phyloP scores from a whole-genome alignment of 177 flowering plant species.

The Telopea speciosissima region DNA sequence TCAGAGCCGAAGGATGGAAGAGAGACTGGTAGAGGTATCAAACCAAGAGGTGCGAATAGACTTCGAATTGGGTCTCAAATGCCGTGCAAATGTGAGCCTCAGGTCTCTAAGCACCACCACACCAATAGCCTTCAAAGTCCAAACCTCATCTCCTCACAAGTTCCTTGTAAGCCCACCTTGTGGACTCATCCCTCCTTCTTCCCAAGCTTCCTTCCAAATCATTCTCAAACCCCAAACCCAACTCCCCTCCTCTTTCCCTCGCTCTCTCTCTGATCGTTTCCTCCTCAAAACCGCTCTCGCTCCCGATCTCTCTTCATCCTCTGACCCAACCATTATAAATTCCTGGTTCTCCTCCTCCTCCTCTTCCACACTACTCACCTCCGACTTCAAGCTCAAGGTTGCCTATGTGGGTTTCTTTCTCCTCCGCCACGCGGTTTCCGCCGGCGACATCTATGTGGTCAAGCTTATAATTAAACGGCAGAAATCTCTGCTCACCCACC shows the following conservation, averaged over 20 bases:
- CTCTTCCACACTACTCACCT: conserved; percentile 24
- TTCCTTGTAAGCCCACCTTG: conserved; percentile 73
- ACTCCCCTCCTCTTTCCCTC: conserved; percentile 56
- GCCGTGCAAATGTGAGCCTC: conserved; percentile 50
- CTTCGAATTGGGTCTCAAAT: conserved; percentile 42
- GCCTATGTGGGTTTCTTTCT: conserved; percentile 60
- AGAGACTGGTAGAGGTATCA: conserved; percentile 44
- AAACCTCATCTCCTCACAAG: conserved; percentile 74
- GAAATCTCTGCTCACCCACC: conserved; percentile 26
- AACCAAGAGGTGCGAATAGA: conserved; percentile 54
- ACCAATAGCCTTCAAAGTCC: conserved; percentile 63
- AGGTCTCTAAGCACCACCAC: conserved; percentile 40
- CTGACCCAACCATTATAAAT: conserved; percentile 17
- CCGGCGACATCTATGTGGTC: conserved; percentile 35
- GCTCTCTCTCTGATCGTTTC: conserved; percentile 64
- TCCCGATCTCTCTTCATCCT: conserved; percentile 13
- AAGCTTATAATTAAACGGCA: conserved; percentile 47
- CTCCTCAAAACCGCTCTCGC: conserved; percentile 45
- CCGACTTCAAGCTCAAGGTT: conserved; percentile 58
- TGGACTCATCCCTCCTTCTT: conserved; percentile 48
- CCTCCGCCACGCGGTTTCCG: conserved; percentile 41
- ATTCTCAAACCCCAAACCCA: conserved; percentile 64
- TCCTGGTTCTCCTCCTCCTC: conserved; percentile 40
- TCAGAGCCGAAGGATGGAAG: conserved; percentile 14
- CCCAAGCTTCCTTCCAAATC: conserved; percentile 52